Evolutionary conservation across 768 basidiomycete species (phyloP).

Genomic region (Pulveroboletus sp.): DNA sequence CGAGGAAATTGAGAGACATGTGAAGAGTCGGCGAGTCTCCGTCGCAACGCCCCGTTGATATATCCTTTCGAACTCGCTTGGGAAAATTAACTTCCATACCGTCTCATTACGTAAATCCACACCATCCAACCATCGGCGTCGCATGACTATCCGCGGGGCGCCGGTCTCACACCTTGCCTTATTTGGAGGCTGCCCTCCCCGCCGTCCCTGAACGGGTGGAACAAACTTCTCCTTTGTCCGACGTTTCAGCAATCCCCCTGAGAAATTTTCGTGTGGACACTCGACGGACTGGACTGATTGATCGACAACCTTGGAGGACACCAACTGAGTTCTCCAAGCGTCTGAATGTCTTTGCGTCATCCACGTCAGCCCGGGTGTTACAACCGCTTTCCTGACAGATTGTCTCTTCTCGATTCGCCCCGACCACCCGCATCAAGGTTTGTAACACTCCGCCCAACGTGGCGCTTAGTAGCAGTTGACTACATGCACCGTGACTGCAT

Average conservation of each 20-base stretch:
- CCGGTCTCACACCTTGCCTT: conserved; percentile 7
- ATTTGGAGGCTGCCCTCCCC: conserved; percentile 10
- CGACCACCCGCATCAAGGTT: too few relatives aligned
- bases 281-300: conserved; percentile 6
- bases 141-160: conserved; percentile 20
- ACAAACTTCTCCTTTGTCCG: too few relatives aligned
- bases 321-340: too few relatives aligned
- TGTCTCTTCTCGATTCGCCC: neutral
- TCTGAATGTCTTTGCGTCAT: neutral
- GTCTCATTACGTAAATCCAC: conserved; percentile 20
- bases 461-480: neutral
- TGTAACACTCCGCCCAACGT: neutral
- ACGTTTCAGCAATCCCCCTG: conserved; percentile 19
- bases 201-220: conserved; percentile 26
- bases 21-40: conserved; percentile 16
- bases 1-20: conserved; percentile 30
- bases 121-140: neutral
- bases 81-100: conserved; percentile 19
- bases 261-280: too few relatives aligned
- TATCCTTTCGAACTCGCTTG: conserved; percentile 25
- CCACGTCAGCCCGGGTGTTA: conserved; percentile 1
- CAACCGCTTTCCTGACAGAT: neutral
- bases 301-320: neutral
- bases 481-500: neutral
- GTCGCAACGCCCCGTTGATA: conserved; percentile 28